phyloP scores from a whole-genome alignment of 129 eudicot genomes.

The Sambucus nigra region DNA sequence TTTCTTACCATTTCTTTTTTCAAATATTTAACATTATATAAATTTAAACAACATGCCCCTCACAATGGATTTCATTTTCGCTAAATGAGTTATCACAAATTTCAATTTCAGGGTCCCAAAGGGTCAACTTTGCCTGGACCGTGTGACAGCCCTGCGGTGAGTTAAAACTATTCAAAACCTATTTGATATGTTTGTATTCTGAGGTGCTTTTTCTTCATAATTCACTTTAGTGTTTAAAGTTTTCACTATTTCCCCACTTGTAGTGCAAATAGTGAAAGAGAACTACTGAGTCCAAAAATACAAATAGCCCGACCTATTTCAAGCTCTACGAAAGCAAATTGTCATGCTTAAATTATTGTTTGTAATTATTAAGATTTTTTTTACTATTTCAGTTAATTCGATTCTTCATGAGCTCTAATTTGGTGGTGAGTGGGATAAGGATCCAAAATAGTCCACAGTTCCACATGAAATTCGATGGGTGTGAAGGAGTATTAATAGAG shows the following conservation, averaged over 20 bases:
- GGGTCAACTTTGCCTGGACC: conserved; percentile 93
- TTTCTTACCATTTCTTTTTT: too few relatives aligned
- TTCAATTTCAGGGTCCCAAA: conserved; percentile 72
- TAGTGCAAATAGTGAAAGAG: too few relatives aligned
- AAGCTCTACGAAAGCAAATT: too few relatives aligned
- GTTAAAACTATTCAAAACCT: conserved; percentile 14
- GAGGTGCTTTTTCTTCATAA: not conserved
- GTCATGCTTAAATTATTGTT: too few relatives aligned
- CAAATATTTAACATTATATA: too few relatives aligned
- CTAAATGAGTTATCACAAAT: not conserved
- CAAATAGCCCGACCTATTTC: too few relatives aligned
- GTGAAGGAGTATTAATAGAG: conserved; percentile 79
- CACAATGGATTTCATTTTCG: too few relatives aligned
- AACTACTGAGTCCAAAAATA: too few relatives aligned
- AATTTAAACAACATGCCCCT: too few relatives aligned
- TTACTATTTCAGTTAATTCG: conserved; percentile 54
- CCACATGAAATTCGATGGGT: conserved; percentile 94
- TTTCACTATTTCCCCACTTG: not conserved
- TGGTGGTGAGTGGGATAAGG: conserved; percentile 50
- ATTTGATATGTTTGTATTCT: not conserved
- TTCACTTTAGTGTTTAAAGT: not conserved
- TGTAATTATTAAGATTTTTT: not conserved
- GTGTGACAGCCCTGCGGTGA: conserved; percentile 93
- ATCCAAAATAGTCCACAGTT: conserved; percentile 85
- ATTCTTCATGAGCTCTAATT: conserved; percentile 80